phyloP scores from a whole-genome alignment of 2,329 filamentous ascomycete species.

The Pestalotiopsis sp. region DNA sequence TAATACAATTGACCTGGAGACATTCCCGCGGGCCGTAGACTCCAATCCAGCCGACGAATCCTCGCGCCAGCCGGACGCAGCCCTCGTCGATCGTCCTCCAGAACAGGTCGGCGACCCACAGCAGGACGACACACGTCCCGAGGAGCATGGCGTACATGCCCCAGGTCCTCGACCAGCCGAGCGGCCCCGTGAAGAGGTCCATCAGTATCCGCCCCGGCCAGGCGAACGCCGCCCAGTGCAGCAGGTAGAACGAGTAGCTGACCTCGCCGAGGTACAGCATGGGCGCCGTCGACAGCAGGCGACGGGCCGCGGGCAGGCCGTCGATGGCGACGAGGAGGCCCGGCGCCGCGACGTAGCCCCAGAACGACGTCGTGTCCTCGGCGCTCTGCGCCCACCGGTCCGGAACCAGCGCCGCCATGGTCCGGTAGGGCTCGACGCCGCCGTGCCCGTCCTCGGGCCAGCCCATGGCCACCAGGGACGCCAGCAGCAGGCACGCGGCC shows the following conservation, averaged over 20 bases:
- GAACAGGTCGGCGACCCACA: constrained; percentile 1
- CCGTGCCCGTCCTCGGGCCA: background rate
- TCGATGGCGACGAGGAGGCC: background rate
- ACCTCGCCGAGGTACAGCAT: constrained; percentile 13
- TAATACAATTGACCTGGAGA: too few species aligned
- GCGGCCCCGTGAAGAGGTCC: background rate
- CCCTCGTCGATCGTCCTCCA: constrained; percentile 10
- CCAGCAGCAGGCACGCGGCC: background rate
- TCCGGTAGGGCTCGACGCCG: background rate
- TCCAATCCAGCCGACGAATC: constrained; percentile 2
- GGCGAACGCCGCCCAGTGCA: constrained; percentile 5
- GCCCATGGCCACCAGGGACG: background rate
- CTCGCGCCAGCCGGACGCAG: background rate
- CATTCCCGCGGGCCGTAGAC: background rate
- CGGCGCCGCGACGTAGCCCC: constrained; percentile 2
- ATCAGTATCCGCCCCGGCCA: background rate
- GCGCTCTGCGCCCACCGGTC: background rate
- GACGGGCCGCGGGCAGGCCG: background rate
- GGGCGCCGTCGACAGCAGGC: background rate
- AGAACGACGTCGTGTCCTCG: background rate
- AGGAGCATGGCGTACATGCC: constrained; percentile 1
- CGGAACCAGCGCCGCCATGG: background rate
- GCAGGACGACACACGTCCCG: background rate
- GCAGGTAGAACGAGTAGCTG: constrained; percentile 13
- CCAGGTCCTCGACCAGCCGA: background rate